Conservation (phyloP, 73 alveolate genomes). For the Blepharisma japonicum region DNA sequence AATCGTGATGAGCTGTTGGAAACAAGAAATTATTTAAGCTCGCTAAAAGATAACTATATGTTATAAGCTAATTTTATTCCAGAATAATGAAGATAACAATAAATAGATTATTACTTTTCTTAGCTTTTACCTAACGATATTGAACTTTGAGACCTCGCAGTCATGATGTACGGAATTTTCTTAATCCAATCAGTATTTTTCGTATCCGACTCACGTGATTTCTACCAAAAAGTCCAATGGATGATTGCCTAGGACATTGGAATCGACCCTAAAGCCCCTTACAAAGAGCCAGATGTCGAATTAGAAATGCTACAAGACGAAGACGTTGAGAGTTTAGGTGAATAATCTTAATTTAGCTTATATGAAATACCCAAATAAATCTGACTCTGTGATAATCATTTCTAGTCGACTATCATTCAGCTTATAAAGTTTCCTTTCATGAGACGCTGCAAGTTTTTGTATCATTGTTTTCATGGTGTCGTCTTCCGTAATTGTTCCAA, state of each 20-base stretch:
- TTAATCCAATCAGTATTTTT: conserved; percentile 75
- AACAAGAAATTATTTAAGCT: too few relatives aligned
- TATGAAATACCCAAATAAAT: conserved; percentile 23
- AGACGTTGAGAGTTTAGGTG: conserved; percentile 35
- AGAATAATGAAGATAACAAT: too few relatives aligned
- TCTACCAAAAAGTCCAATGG: conserved; percentile 55
- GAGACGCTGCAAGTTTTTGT: conserved; percentile 26
- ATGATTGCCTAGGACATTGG: conserved; percentile 68
- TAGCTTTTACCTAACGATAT: conserved; percentile 55
- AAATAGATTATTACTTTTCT: too few relatives aligned
- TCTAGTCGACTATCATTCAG: conserved; percentile 12
- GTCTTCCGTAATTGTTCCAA: conserved; percentile 8
- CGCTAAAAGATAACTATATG: too few relatives aligned
- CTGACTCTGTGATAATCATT: conserved; percentile 27
- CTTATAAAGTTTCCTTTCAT: conserved; percentile 20
- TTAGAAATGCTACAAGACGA: conserved; percentile 58
- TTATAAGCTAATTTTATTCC: too few relatives aligned
- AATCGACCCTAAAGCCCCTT: conserved; percentile 60
- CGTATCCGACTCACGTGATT: conserved; percentile 64
- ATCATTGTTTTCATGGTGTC: conserved; percentile 29
- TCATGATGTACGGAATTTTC: conserved; percentile 64
- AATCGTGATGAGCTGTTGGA: too few relatives aligned
- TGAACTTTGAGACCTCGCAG: conserved; percentile 62
- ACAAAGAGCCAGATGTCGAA: conserved; percentile 66
- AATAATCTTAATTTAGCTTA: neutral